Base-by-base conservation (phyloP, 371 early-diverging fungal species). In the Rhizopus delemar region DNA sequence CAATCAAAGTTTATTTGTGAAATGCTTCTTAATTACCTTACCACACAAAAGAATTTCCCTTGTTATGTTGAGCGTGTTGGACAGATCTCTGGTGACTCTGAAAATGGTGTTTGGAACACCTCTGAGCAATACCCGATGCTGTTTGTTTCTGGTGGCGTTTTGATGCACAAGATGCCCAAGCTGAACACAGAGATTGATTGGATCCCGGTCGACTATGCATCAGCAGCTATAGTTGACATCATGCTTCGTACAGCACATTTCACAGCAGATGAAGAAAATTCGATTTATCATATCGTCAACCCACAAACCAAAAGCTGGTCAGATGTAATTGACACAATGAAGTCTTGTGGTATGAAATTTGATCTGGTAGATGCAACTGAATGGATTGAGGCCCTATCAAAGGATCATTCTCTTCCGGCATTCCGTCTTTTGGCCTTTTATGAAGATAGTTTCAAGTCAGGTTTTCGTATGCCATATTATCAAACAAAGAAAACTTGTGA, bases 1-100 rank as follows among this genome's bases (percentile, higher is more conserved):
- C 70, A 75, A 8, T 73, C 72, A 8, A 80, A 80, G 43, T 74
- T 65, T 35, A 57, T 80, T 33, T 58, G 62, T 29, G 78, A 80
- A 36, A 41, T 58, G 3, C 31, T 80, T 31, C 57, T 70, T 7
- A 36, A 62, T 8, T 65, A 66, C 28, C 46, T 71, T 9, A 34
- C n/a, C 5, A 8, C 57, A 39, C n/a, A 74, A 52, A 71, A 69
- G 62, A 61, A 65, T 11, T 63, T 75, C 13, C 73, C 71, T n/a
- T 58, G 69, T 33, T 59, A 59, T 33, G 61, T 80, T 7, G 57
- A 71, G 34, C 74, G 80, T 22, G 39, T 76, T 32, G 80, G 80
- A 16, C 77, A 80, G 52, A 60, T 74, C 11, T 67, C 65, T n/a
- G 80, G 77, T 12, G 74, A 79, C 29, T 56, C 66, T 8, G 48